Evolutionary conservation across 768 basidiomycete species (phyloP), one percentile per base, ranked within the genome.

Genomic region (Stropharia rugosoannulata): DNA sequence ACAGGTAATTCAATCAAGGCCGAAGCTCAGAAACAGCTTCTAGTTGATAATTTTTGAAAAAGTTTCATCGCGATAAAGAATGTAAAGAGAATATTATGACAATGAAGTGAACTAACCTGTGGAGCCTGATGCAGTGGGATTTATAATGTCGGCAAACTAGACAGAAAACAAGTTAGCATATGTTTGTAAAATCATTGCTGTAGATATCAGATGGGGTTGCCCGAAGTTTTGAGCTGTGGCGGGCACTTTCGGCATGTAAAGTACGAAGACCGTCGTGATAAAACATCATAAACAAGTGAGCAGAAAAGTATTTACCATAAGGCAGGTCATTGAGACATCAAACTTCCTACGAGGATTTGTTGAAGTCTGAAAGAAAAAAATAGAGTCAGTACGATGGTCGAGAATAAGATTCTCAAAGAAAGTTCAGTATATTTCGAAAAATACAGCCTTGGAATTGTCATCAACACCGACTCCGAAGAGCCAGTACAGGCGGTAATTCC

Each of bases 231-330:
- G 90, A 92, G 90, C 90, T 92, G 85, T 89, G 86, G 86, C 90
- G 89, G 90, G 90, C 90, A 83, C 68, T 89, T 92, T 92, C 90
- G 90, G 86, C 88, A 90, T 72, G 55, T 62, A 68, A 70, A 55
- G 65, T 92, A 91, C 90, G 90, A 89, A 91, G 90, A 92, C 90
- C 90, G 90, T 92, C 90, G 90, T 91, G 88, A 85, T 84, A 78
- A 73, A 81, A 70, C 87, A 90, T 89, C 87, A 86, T 84, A 53
- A 16, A 58, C 55, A 43, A 55, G 32, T 44, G 37, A 38, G 49
- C 38, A 32, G 51, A 51, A 52, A 50, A 3, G 36, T 48, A 75
- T 77, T 74, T 64, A 82, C 77, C 59, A 59, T 64, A 9, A 51
- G 15, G 15, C 4, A 16, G 25, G 11, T 11, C 5, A 27, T 16